Evolutionary conservation across 352 stramenopile genomes (phyloP).

Genomic region (Aphanomyces cochlioides): DNA sequence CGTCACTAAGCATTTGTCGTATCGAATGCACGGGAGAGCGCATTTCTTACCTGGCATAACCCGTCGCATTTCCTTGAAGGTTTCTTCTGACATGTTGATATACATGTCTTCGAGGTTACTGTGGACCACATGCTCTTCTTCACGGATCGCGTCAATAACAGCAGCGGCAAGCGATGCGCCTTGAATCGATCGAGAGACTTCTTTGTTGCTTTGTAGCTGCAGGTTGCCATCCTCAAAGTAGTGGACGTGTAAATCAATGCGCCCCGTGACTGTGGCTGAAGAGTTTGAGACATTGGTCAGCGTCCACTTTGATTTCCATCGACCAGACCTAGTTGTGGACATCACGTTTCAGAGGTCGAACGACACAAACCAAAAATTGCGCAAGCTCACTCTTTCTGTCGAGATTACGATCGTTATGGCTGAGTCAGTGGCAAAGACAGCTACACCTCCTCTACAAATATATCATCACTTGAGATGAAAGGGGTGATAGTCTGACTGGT

Average conservation of each 20-base stretch:
- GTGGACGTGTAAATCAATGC: constrained; percentile 85
- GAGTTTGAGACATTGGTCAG: constrained; percentile 44
- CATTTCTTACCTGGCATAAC: constrained; percentile 86
- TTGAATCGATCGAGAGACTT: not conserved
- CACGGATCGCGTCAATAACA: constrained; percentile 69
- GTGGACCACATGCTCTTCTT: constrained; percentile 82
- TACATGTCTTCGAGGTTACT: constrained; percentile 92
- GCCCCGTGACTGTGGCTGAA: constrained; percentile 36
- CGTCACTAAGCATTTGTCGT: constrained; percentile 45
- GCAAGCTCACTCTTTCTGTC: constrained; percentile 82
- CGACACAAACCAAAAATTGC: constrained; percentile 74
- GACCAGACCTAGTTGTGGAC: constrained; percentile 43
- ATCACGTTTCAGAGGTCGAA: not conserved
- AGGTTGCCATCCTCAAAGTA: constrained; percentile 97
- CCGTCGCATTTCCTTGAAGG: constrained; percentile 92
- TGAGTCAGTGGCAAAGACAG: constrained; percentile 67
- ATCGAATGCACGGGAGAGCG: not conserved
- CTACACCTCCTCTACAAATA: constrained; percentile 55
- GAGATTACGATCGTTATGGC: constrained; percentile 74
- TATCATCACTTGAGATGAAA: not conserved
- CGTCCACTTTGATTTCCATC: constrained; percentile 76
- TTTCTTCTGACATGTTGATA: constrained; percentile 93
- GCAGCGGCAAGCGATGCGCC: constrained; percentile 46
- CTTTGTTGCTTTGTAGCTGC: constrained; percentile 84
- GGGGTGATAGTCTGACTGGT: constrained; percentile 10